A percentile compares a stretch with the other conserved stretches of the same genome.
These are phyloP conservation scores for Colletotrichum phormii DNA, from an alignment of 2,329 filamentous ascomycete species.

Conservation along the genomic window DNA sequence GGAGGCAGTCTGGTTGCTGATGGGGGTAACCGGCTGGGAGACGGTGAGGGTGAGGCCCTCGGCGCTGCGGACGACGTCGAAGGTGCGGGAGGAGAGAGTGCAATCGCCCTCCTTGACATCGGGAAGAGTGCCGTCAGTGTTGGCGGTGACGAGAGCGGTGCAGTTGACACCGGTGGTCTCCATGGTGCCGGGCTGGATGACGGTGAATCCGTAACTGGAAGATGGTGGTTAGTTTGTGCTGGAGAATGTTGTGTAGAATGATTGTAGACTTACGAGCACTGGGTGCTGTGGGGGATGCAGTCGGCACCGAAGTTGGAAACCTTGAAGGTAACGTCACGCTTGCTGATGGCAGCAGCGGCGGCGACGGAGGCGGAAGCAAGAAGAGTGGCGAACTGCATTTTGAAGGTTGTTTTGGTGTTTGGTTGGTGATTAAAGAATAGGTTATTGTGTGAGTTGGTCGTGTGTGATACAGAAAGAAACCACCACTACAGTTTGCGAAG, in stretches of 20 bases:
- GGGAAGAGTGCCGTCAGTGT: slow-evolving; percentile 43
- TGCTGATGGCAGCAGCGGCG: slow-evolving; percentile 39
- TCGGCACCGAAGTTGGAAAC: slow-evolving; percentile 44
- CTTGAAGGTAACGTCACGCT: slow-evolving; percentile 40
- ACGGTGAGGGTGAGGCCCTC: slow-evolving; percentile 43
- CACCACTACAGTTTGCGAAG: background rate
- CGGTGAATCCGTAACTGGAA: slow-evolving; percentile 11
- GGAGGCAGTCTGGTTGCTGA: slow-evolving; percentile 41
- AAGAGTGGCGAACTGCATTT: slow-evolving; percentile 43
- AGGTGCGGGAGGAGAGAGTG: slow-evolving; percentile 45
- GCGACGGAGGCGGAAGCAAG: slow-evolving; percentile 40
- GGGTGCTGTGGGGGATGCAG: slow-evolving; percentile 44
- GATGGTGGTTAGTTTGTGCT: background rate
- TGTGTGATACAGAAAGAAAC: background rate
- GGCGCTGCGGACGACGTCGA: slow-evolving; percentile 39
- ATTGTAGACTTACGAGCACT: slow-evolving; percentile 41
- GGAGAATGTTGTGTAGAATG: no score
- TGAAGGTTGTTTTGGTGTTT: slow-evolving; percentile 31
- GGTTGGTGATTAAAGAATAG: background rate
- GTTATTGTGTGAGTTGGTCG: slow-evolving; percentile 7
- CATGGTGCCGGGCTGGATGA: slow-evolving; percentile 39
- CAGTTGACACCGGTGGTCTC: slow-evolving; percentile 43
- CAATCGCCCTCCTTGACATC: slow-evolving; percentile 44
- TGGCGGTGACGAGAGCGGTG: slow-evolving; percentile 37
- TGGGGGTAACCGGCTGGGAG: slow-evolving; percentile 43